Evolutionary conservation across 345 rosid genomes (phyloP).

Genomic region (Cardamine chenopodiifolia): DNA sequence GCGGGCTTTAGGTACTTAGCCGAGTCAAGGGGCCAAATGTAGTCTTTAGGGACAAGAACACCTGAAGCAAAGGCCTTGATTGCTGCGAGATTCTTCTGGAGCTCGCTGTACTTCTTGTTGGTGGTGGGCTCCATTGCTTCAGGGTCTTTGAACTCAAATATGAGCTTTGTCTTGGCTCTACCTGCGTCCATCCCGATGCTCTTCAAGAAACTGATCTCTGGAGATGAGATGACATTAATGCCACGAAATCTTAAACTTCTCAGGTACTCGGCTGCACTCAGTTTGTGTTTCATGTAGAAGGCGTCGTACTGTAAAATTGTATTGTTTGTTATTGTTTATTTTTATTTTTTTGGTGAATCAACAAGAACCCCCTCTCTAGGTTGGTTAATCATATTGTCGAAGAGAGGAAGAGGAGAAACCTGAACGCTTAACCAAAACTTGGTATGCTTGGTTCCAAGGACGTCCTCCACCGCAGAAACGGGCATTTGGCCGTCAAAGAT

Average conservation of each 20-base stretch:
- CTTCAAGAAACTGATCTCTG: conserved; percentile 83
- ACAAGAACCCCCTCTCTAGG: conserved; percentile 22
- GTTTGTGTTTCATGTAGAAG: conserved; percentile 69
- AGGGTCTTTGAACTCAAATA: conserved; percentile 53
- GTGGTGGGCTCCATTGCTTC: conserved; percentile 71
- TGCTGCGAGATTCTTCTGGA: conserved; percentile 53
- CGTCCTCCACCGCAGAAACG: conserved; percentile 55
- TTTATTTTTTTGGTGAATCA: conserved; percentile 35
- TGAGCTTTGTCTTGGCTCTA: conserved; percentile 52
- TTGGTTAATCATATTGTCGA: conserved; percentile 13
- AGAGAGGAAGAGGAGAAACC: conserved; percentile 43
- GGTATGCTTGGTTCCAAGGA: conserved; percentile 43
- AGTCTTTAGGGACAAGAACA: conserved; percentile 70
- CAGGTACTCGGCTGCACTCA: conserved; percentile 47
- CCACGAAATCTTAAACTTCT: conserved; percentile 34
- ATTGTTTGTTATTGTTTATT: neutral
- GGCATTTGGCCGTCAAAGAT: conserved; percentile 55
- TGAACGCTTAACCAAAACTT: conserved; percentile 79
- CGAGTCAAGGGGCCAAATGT: conserved; percentile 61
- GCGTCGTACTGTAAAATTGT: conserved; percentile 63
- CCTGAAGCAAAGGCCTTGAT: conserved; percentile 74
- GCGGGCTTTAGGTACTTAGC: conserved; percentile 56
- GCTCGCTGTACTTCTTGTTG: conserved; percentile 54
- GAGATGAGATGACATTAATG: conserved; percentile 57
- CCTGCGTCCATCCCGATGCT: conserved; percentile 50